Percentiles rank a stretch among this genome's conserved stretches.
Conservation (phyloP, 805 yeast genomes). For the Debaryomyces tyrocola region DNA sequence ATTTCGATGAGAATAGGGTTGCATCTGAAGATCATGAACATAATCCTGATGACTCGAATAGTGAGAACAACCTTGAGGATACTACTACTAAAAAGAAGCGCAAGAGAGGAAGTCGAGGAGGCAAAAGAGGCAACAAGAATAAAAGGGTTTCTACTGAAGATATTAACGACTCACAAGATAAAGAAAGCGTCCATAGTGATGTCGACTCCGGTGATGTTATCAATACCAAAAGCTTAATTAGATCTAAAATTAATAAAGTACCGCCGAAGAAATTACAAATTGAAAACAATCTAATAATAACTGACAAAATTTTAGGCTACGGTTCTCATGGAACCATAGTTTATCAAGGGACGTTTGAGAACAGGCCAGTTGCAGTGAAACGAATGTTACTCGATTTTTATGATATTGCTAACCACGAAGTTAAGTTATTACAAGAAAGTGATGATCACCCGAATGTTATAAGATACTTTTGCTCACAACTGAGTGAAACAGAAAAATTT, state of each 20-base stretch:
- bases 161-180: constrained; percentile 8
- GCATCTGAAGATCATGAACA: constrained; percentile 2
- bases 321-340: constrained; percentile 98
- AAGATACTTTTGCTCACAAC: constrained; percentile 90
- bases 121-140: constrained; percentile 53
- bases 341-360: constrained; percentile 84
- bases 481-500: constrained; percentile 69
- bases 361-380: constrained; percentile 93
- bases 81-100: constrained; percentile 51
- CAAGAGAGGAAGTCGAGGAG: constrained; percentile 86
- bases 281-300: constrained; percentile 56
- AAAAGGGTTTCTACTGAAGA: constrained; percentile 37
- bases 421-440: constrained; percentile 82
- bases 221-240: constrained; percentile 29
- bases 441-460: constrained; percentile 97
- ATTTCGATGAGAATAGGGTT: constrained; percentile 12
- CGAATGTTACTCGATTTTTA: constrained; percentile 90
- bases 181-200: constrained; percentile 5
- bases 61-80: constrained; percentile 12
- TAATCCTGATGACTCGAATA: not conserved
- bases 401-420: constrained; percentile 92
- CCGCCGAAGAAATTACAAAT: constrained; percentile 36
- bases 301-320: constrained; percentile 81
- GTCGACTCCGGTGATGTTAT: constrained; percentile 15
- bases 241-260: constrained; percentile 14